A percentile compares a stretch with the other conserved stretches of the same genome.
These are phyloP conservation scores for Ustilaginoidea virens DNA, from an alignment of 2,329 filamentous ascomycete species.

Conservation along the genomic window DNA sequence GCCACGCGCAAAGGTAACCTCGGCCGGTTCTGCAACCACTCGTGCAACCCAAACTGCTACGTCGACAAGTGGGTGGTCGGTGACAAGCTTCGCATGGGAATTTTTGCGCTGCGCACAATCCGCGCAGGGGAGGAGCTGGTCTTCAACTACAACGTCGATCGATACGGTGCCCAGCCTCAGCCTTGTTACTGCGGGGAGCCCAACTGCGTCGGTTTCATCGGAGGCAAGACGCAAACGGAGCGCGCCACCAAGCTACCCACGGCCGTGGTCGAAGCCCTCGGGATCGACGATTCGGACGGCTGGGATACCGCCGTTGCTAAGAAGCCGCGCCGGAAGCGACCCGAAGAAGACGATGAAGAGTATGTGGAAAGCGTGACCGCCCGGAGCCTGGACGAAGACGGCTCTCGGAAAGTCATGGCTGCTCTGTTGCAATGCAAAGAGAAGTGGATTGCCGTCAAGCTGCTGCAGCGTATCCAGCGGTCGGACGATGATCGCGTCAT, in stretches of 20 bases:
- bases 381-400: constrained; percentile 63
- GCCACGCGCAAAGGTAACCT: constrained; percentile 94
- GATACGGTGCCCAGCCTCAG: constrained; percentile 92
- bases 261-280: constrained; percentile 84
- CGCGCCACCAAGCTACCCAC: constrained; percentile 82
- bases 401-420: constrained; percentile 89
- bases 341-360: constrained; percentile 82
- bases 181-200: constrained; percentile 91
- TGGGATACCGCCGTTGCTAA: constrained; percentile 87
- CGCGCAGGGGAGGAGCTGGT: constrained; percentile 85
- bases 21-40: constrained; percentile 96
- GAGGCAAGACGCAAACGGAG: constrained; percentile 94
- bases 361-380: constrained; percentile 83
- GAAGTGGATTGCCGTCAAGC: constrained; percentile 97
- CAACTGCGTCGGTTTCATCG: constrained; percentile 93
- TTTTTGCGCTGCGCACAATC: constrained; percentile 79
- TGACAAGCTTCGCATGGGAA: constrained; percentile 95
- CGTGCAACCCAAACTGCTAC: constrained; percentile 96
- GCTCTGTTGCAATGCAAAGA: constrained; percentile 95
- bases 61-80: constrained; percentile 99
- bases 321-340: constrained; percentile 85
- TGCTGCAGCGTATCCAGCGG: constrained; percentile 74
- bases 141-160: constrained; percentile 99
- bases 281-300: constrained; percentile 80
- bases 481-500: constrained; percentile 78